These are phyloP conservation scores for Colletotrichum caudatum DNA, from an alignment of 2,329 filamentous ascomycete species.

Conservation along the genomic window DNA sequence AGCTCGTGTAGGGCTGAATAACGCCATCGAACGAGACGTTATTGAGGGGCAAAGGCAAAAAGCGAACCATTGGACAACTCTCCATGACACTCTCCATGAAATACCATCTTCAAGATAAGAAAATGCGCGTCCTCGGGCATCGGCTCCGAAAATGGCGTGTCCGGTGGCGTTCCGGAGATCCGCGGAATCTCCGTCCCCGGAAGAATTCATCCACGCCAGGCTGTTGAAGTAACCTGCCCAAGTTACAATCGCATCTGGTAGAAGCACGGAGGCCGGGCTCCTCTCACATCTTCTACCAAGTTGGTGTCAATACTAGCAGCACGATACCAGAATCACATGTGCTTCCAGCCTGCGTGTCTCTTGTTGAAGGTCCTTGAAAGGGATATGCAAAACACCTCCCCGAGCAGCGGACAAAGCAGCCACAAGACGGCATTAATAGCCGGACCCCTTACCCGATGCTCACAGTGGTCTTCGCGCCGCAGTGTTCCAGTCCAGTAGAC, in stretches of 20 bases:
- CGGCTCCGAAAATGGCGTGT: not conserved
- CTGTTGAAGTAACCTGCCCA: no score
- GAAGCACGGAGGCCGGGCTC: no score
- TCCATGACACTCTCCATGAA: not conserved
- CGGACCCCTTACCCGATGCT: not conserved
- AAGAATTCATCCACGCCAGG: not conserved
- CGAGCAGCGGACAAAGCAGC: not conserved
- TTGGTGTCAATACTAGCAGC: not conserved
- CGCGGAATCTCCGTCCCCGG: not conserved
- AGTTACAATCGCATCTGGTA: no score
- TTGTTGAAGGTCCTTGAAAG: not conserved
- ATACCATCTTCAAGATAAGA: no score
- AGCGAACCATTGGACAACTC: not conserved
- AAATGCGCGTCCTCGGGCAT: not conserved
- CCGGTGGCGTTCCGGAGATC: not conserved
- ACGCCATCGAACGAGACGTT: no score
- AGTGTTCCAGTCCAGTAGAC: not conserved
- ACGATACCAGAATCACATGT: not conserved
- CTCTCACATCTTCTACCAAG: not conserved
- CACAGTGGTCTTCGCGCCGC: not conserved
- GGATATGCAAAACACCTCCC: not conserved
- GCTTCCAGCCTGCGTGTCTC: no score
- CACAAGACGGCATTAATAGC: not conserved
- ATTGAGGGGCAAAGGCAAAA: not conserved
- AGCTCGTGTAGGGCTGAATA: constrained; percentile 30